Base-by-base conservation (phyloP, 257 asterid genomes). In the Lycium ferocissimum region DNA sequence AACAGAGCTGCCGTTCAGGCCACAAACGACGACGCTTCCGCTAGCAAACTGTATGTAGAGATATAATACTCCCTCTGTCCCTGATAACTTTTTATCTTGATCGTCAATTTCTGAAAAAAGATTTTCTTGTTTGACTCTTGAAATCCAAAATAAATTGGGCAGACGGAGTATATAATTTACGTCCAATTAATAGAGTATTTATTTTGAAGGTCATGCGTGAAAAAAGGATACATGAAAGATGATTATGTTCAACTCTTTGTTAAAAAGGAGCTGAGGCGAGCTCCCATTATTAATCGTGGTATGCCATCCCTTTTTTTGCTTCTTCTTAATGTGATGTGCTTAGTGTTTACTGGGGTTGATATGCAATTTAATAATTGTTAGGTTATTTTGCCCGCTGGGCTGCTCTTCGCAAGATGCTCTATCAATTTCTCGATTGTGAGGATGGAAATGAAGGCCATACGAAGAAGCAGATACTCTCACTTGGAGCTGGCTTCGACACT, bases 401-500 rank as follows among this genome's bases (percentile, higher is more conserved):
- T 72, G 98, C 94, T 51, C 87, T 95, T 10, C 88, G 94, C 87
- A 97, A 97, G 91, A 90, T 97, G 85, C 94, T 97, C 43, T 80
- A 90, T 86, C 92, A 97, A 82, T 97, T 97, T 91, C 98, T 97
- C 70, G 93, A 93, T 85, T 85, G 92, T 86, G 90, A 85, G 76
- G 90, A 87, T 81, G 91, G 79, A 84, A 88, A 85, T 87, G n/a
- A n/a, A n/a, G 91, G 87, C 84, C 84, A 65, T 51, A 65, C 82
- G 62, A 93, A 87, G 93, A 95, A 97, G 92, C 99, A 95, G 91
- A 91, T 95, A 85, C 61, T 95, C 85, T 97, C 98, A 9, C 94
- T 97, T 56, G 98, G 98, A 58, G 99, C 98, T 91, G 99, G 99
- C 85, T 97, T 94, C 85, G 99, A 97, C 85, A 94, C 99, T 8